These are phyloP conservation scores for Fraxinus paxiana DNA, from an alignment of 305 asterid genomes.

Conservation along the genomic window DNA sequence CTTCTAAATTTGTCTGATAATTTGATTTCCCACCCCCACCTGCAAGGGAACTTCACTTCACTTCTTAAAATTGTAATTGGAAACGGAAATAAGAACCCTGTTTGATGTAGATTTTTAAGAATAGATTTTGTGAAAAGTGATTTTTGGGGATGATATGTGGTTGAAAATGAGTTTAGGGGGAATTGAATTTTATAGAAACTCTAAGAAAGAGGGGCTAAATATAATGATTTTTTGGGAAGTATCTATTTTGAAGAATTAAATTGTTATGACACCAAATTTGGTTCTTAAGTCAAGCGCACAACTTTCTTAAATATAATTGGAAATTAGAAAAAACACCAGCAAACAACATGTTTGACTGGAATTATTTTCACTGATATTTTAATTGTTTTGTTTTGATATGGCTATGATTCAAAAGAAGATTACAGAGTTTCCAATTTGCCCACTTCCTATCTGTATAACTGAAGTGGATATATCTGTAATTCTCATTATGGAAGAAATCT, in stretches of 20 bases:
- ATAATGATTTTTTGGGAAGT: neutral
- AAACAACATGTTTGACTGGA: neutral
- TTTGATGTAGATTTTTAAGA: neutral
- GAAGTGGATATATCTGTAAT: neutral
- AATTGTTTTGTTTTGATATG: neutral
- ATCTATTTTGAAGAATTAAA: neutral
- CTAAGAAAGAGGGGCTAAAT: neutral
- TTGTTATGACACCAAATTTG: neutral
- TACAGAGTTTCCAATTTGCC: neutral
- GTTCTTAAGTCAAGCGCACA: neutral
- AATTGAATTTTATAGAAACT: neutral
- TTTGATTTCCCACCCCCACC: neutral
- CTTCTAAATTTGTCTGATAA: neutral
- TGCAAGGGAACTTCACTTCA: neutral
- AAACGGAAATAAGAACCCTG: neutral
- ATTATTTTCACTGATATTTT: neutral
- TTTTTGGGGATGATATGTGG: neutral
- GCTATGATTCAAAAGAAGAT: neutral
- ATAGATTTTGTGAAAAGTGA: neutral
- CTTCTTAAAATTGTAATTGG: neutral
- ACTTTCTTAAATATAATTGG: neutral
- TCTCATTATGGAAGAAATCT: neutral
- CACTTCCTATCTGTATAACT: neutral
- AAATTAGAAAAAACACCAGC: neutral
- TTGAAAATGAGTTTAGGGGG: neutral